phyloP scores from a whole-genome alignment of 1,284 basidiomycete species.

The Cutaneotrichosporon arboriforme region DNA sequence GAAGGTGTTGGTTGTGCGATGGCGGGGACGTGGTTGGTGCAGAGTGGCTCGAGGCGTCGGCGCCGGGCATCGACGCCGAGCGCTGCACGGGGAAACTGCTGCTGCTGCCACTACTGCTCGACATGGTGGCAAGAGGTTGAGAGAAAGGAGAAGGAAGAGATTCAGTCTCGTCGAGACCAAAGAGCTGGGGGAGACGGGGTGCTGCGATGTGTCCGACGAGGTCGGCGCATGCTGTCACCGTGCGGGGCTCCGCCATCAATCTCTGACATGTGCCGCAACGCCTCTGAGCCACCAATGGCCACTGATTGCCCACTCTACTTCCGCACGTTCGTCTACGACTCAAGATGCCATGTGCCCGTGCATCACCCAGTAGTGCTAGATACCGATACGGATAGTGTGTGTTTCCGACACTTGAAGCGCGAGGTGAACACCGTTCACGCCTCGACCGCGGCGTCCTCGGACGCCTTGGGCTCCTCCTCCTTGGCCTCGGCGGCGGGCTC shows the following conservation, averaged over 20 bases:
- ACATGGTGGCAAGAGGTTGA: neutral
- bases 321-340: no score
- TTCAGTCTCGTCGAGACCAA: neutral
- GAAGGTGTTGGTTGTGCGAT: constrained; percentile 3
- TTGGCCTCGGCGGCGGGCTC: constrained; percentile 1
- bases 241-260: neutral
- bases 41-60: neutral
- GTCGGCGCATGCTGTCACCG: neutral
- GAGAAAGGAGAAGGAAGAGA: neutral
- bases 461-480: constrained; percentile 2
- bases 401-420: no score
- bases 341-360: no score
- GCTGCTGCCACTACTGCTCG: neutral
- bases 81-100: neutral
- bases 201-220: neutral
- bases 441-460: constrained; percentile 2
- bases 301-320: no score
- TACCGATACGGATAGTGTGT: no score
- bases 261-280: no score
- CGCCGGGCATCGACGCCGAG: neutral
- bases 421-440: no score
- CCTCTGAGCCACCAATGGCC: no score
- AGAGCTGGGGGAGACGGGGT: neutral
- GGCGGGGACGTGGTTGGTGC: neutral
- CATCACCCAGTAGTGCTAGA: no score